Percentiles rank a stretch among this genome's conserved stretches.
Conservation (phyloP, 176 grass and related monocot species). For the Alopecurus myosuroides region DNA sequence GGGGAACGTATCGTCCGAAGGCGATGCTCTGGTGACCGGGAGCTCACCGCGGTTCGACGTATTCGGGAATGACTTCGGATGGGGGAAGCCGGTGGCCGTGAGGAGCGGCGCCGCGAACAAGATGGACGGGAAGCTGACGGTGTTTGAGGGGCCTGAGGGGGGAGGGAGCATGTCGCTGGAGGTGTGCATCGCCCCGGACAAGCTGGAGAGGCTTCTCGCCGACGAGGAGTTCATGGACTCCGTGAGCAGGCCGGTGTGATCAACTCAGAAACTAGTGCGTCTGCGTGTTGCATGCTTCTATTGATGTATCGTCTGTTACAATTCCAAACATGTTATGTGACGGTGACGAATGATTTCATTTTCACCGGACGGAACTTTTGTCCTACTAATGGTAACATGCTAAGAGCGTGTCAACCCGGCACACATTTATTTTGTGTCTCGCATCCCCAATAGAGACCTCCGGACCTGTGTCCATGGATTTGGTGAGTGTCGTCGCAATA, state of each 20-base stretch:
- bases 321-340: too few species aligned
- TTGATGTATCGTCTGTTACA: too few species aligned
- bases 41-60: slow-evolving; percentile 1
- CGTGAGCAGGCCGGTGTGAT: not conserved
- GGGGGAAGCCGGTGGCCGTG: slow-evolving; percentile 7
- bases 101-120: not conserved
- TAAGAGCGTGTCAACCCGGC: too few species aligned
- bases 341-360: too few species aligned
- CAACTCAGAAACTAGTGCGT: not conserved
- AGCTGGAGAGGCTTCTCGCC: not conserved
- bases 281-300: too few species aligned
- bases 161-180: not conserved
- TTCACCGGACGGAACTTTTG: too few species aligned
- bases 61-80: not conserved
- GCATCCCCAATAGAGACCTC: too few species aligned
- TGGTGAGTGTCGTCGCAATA: too few species aligned
- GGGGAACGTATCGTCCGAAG: not conserved
- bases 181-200: not conserved
- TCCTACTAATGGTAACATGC: too few species aligned
- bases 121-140: not conserved
- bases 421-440: too few species aligned
- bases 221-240: slow-evolving; percentile 2
- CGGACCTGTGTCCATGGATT: too few species aligned
- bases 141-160: not conserved
- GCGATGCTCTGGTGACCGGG: not conserved